Conservation (phyloP, 306 rosid genomes). For the Fragaria ananassa region DNA sequence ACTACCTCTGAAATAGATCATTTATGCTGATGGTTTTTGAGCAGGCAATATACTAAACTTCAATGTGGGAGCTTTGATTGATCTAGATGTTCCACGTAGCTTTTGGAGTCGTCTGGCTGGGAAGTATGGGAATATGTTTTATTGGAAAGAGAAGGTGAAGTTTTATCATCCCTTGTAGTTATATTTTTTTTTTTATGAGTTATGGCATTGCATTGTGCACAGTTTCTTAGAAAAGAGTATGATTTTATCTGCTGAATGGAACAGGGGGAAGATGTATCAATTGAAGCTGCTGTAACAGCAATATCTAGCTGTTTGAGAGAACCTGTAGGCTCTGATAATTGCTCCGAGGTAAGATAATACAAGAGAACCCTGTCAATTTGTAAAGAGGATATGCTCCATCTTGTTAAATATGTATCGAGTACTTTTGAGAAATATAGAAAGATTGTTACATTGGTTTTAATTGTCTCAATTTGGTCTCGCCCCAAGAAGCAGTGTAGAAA, state of each 20-base stretch:
- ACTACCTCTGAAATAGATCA: slow-evolving; percentile 11
- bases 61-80: slow-evolving; percentile 84
- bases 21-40: slow-evolving; percentile 16
- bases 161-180: slow-evolving; percentile 5
- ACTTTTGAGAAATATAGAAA: neutral
- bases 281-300: slow-evolving; percentile 90
- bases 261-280: slow-evolving; percentile 93
- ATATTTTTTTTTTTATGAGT: neutral
- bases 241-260: slow-evolving; percentile 16
- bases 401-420: neutral
- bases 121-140: slow-evolving; percentile 89
- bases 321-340: slow-evolving; percentile 74
- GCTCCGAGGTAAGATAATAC: slow-evolving; percentile 75
- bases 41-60: slow-evolving; percentile 89
- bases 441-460: neutral
- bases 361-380: slow-evolving; percentile 15
- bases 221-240: neutral
- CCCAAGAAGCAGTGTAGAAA: neutral
- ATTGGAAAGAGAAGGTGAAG: slow-evolving; percentile 89
- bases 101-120: slow-evolving; percentile 98
- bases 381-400: neutral
- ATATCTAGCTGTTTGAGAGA: slow-evolving; percentile 87
- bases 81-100: slow-evolving; percentile 85
- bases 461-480: neutral
- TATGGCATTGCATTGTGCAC: neutral